Evolutionary conservation across 192 early-diverging fungal species (phyloP), one percentile per base, ranked within the genome.

Genomic region (Linnemannia schmuckeri): DNA sequence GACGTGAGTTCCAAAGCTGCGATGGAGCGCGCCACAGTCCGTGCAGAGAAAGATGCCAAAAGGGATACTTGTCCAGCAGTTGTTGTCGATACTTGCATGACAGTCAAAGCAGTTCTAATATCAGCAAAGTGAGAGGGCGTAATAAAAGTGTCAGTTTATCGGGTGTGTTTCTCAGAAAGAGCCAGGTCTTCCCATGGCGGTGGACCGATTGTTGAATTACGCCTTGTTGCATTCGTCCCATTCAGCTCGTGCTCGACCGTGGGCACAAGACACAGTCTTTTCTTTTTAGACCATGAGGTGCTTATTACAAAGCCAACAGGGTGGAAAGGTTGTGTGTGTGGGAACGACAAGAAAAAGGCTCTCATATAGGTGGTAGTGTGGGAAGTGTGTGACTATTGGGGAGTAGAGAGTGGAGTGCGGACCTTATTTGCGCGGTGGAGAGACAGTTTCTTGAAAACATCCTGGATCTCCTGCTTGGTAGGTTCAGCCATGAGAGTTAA

Each of bases 21-120:
- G 85, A 49, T 87, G 85, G 24, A 75, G 47, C 5, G 85, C 85
- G 9, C 85, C 85, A 81, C 85, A 87, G 72, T 87, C 85, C 44
- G 85, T 87, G 30, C 85, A 87, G 3, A 87, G 70, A 78, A 87
- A 87, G 80, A 87, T 87, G 37, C 85, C 85, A 66, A 87, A 87
- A 30, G 85, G 85, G 38, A 87, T 81, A 49, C 85, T 87, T 10
- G 79, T 77, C 85, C 85, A 87, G 37, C 85, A 87, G 52, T 87
- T 87, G 52, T 81, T 80, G 79, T 87, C 85, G 52, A 87, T 87
- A 76, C 85, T 87, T 71, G 85, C 85, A 81, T 87, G 85, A 44
- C 85, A 87, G 68, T 87, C 85, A 72, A 87, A 87, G 72, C 85
- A 87, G 72, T 81, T 87, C 85, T 85, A 85, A 24, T 47, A n/a